phyloP scores from a whole-genome alignment of 495 filamentous ascomycete species.

The Halenospora varia region DNA sequence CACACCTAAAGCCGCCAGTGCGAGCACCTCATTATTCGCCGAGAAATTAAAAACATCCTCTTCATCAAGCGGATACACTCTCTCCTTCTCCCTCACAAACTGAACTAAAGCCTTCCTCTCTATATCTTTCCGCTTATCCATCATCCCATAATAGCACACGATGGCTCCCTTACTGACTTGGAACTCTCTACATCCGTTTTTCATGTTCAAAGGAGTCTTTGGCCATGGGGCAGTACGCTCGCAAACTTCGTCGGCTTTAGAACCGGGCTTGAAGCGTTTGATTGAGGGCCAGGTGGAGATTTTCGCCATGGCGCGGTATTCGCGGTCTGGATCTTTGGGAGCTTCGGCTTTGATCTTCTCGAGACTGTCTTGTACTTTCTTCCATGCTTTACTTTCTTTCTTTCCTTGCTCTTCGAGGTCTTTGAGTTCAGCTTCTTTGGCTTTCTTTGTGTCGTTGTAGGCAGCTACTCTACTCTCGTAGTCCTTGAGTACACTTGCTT shows the following conservation, averaged over 20 bases:
- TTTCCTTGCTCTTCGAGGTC: background rate
- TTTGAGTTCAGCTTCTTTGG: background rate
- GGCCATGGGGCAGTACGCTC: background rate
- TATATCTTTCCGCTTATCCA: background rate
- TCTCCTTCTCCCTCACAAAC: conserved; percentile 4
- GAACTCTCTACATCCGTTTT: conserved; percentile 14
- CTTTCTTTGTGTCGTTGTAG: background rate
- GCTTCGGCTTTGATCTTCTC: background rate
- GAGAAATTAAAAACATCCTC: background rate
- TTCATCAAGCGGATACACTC: background rate
- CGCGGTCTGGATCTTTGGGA: background rate
- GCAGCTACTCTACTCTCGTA: conserved; percentile 5
- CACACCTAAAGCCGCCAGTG: background rate
- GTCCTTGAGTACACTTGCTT: conserved; percentile 11
- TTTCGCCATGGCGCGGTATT: conserved; percentile 7
- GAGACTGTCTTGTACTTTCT: background rate
- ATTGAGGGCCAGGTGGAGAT: conserved; percentile 20
- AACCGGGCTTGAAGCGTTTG: conserved; percentile 17
- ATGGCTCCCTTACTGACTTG: conserved; percentile 14
- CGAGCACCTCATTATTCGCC: background rate
- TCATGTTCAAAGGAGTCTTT: conserved; percentile 1
- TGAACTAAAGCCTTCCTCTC: conserved; percentile 1
- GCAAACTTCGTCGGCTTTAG: conserved; percentile 8
- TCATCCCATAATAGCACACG: conserved; percentile 14
- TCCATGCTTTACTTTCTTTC: no score